A percentile compares a stretch with the other conserved stretches of the same genome.
Conservation (phyloP, 148 eudicot genomes). For the Mesembryanthemum crystallinum region DNA sequence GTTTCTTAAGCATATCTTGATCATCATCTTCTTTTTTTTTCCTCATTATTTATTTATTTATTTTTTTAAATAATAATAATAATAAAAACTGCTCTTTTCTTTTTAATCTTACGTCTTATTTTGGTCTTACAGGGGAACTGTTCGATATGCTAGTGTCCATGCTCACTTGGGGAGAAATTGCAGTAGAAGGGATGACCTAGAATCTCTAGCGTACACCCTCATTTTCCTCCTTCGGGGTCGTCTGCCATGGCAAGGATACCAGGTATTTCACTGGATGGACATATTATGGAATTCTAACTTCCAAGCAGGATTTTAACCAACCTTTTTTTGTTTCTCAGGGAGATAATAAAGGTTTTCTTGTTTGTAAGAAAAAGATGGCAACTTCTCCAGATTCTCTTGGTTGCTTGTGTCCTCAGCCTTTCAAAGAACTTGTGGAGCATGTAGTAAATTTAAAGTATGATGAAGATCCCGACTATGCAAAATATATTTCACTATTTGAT, state of each 20-base stretch:
- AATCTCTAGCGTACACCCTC: conserved; percentile 86
- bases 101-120: conserved; percentile 14
- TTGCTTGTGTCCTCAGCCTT: conserved; percentile 63
- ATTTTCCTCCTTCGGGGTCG: conserved; percentile 78
- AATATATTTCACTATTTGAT: conserved; percentile 68
- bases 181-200: conserved; percentile 83
- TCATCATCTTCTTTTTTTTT: background rate
- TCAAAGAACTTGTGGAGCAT: conserved; percentile 56
- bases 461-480: conserved; percentile 79
- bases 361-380: conserved; percentile 88
- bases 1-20: background rate
- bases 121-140: conserved; percentile 59
- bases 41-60: background rate
- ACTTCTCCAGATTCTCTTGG: conserved; percentile 70
- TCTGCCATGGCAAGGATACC: conserved; percentile 86
- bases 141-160: conserved; percentile 87
- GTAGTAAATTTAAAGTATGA: conserved; percentile 79
- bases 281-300: background rate
- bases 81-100: background rate
- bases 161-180: conserved; percentile 82
- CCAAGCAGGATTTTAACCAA: background rate
- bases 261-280: conserved; percentile 33
- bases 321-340: conserved; percentile 39
- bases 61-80: background rate
- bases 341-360: conserved; percentile 77